Evolutionary conservation across 129 eudicot species (phyloP).

Genomic region (Kitagawia praeruptora): DNA sequence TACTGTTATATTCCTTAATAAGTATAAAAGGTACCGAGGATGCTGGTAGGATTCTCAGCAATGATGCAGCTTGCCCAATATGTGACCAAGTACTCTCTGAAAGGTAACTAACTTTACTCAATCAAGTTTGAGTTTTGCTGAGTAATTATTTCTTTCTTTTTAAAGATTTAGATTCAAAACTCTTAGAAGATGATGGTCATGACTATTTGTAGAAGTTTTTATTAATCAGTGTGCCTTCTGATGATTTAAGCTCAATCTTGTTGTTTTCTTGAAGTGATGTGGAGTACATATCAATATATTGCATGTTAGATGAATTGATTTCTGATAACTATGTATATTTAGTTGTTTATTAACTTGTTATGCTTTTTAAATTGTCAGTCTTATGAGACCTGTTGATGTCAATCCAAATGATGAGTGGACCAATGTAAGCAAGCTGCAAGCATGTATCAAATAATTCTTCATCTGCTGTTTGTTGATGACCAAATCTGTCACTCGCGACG

Average conservation of each 20-base stretch:
- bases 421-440: slow-evolving; percentile 50
- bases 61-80: slow-evolving; percentile 84
- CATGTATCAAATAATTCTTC: neutral
- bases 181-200: neutral
- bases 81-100: slow-evolving; percentile 95
- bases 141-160: neutral
- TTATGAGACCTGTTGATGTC: slow-evolving; percentile 85
- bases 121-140: neutral
- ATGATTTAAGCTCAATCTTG: neutral
- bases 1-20: slow-evolving; percentile 36
- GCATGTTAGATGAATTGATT: neutral
- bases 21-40: slow-evolving; percentile 60
- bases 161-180: neutral
- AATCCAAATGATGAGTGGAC: slow-evolving; percentile 92
- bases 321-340: slow-evolving; percentile 4
- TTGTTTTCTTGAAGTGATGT: neutral
- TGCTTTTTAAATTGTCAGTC: slow-evolving; percentile 44
- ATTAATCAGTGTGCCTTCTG: neutral
- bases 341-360: slow-evolving; percentile 15
- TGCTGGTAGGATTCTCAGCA: slow-evolving; percentile 80
- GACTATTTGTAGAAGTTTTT: neutral
- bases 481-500: no score
- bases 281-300: neutral
- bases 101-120: slow-evolving; percentile 37
- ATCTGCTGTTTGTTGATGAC: no score